A percentile compares a stretch with the other conserved stretches of the same genome.
These are phyloP conservation scores for Colletotrichum incanum DNA, from an alignment of 2,329 filamentous ascomycete species.

Conservation along the genomic window DNA sequence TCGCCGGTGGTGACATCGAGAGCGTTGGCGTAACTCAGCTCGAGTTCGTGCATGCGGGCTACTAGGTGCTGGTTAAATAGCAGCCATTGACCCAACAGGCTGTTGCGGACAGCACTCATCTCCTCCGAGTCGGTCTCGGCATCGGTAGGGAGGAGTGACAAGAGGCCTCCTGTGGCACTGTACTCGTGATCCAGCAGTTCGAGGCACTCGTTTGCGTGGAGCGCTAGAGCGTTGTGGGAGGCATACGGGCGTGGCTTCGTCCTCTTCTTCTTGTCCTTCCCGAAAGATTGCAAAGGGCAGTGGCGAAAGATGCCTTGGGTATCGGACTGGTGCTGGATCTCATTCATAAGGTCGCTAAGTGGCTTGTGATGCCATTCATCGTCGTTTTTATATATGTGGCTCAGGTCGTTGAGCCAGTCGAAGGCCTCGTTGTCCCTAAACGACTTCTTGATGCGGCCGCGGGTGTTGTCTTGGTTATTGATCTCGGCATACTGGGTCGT, in stretches of 20 bases:
- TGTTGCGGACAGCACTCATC: constrained; percentile 62
- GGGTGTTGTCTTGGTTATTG: constrained; percentile 43
- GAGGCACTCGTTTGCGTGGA: constrained; percentile 73
- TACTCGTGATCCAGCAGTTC: constrained; percentile 74
- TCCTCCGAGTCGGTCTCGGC: constrained; percentile 54
- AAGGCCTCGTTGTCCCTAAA: constrained; percentile 66
- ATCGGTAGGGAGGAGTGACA: constrained; percentile 67
- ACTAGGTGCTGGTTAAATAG: constrained; percentile 68
- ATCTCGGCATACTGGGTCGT: constrained; percentile 52
- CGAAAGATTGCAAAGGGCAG: constrained; percentile 60
- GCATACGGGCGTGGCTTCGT: constrained; percentile 56
- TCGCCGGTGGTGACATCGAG: constrained; percentile 67
- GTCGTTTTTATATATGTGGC: constrained; percentile 63
- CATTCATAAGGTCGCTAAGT: constrained; percentile 63
- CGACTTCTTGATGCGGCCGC: constrained; percentile 31
- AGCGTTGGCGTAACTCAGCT: constrained; percentile 66
- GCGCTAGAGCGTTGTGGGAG: constrained; percentile 65
- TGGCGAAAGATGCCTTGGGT: constrained; percentile 58
- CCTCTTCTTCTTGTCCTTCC: constrained; percentile 44
- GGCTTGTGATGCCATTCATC: constrained; percentile 64
- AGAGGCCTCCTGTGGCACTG: constrained; percentile 68
- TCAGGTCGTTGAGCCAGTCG: constrained; percentile 70
- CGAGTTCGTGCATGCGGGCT: constrained; percentile 70
- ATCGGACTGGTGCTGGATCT: constrained; percentile 61
- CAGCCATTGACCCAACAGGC: constrained; percentile 72